Base-by-base conservation (phyloP, 75 land plant genomes). In the Chamaecyparis obtusa region DNA sequence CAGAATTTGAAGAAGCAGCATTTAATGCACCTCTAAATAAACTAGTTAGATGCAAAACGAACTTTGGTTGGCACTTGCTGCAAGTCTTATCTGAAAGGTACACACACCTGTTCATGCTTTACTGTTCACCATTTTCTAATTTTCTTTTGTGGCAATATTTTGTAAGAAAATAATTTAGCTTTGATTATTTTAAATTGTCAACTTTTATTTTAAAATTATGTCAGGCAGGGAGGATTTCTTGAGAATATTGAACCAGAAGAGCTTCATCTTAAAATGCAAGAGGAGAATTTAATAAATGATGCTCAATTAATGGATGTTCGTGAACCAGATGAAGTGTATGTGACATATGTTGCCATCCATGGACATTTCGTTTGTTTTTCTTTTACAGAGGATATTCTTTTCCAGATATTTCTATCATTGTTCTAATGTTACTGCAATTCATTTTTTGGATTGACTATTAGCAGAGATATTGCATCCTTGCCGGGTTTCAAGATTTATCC, bases 1-100 rank as follows among this genome's bases (percentile, higher is more conserved):
- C 97, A 64, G 99, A 96, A 88, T 98, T 98, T 91, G 99, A 96
- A 88, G 96, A 96, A 89, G 97, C 95, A 87, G 99, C 99, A 81
- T 98, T 98, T 89, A 87, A 54, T 91, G 97, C 99, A 56, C 93
- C 97, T 79, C 87, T 98, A 78, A 94, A 98, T 56, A 94, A 95
- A 88, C 90, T 95, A 85, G 97, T 96, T 14, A 93, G 90, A 41
- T 94, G 95, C 77, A 98, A 97, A 89, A 98, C 96, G 41, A 89
- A 96, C 86, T 95, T 93, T 93, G 99, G 99, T 54, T 98, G 99
- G 99, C 99, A 98, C 86, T 91, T 96, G 83, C 87, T 98, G 90
- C 99, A 96, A 92, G 97, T 97, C 37, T 49, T 98, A 14, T 92
- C 97, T 72, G 97, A 98, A 90, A 93, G 99, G 97, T 97, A 67